Evolutionary conservation across 305 asterid genomes (phyloP).

Genomic region (Withania somnifera): DNA sequence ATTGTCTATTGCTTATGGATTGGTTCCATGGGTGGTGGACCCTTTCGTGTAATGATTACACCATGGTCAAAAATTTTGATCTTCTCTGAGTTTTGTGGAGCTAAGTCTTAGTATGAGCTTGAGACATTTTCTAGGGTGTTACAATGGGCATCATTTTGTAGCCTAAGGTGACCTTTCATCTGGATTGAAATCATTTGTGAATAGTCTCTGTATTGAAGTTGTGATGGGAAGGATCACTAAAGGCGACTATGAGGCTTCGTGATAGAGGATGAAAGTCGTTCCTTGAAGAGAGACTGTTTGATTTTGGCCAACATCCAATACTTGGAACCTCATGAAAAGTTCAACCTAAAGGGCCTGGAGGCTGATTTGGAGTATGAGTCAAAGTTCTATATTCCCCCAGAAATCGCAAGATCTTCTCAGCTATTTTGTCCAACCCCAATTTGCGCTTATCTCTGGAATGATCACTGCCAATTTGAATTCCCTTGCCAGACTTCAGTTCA

Average conservation of each 20-base stretch:
- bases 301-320: background rate
- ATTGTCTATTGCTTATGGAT: too few relatives aligned
- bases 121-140: too few relatives aligned
- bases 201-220: background rate
- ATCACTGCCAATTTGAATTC: too few relatives aligned
- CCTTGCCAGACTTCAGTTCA: too few relatives aligned
- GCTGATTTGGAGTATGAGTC: background rate
- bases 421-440: background rate
- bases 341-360: background rate
- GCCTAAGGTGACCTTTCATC: background rate
- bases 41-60: too few relatives aligned
- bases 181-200: background rate
- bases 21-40: too few relatives aligned
- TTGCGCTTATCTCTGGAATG: too few relatives aligned
- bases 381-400: background rate
- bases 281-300: background rate
- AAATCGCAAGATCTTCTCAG: background rate
- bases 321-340: background rate
- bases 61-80: too few relatives aligned
- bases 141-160: too few relatives aligned
- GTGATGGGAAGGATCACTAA: background rate
- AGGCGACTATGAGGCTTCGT: background rate
- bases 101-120: too few relatives aligned
- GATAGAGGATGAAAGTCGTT: background rate
- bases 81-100: too few relatives aligned